A percentile compares a stretch with the other conserved stretches of the same genome.
phyloP scores from a whole-genome alignment of 805 yeast species.

The Peterozyma xylosa region DNA sequence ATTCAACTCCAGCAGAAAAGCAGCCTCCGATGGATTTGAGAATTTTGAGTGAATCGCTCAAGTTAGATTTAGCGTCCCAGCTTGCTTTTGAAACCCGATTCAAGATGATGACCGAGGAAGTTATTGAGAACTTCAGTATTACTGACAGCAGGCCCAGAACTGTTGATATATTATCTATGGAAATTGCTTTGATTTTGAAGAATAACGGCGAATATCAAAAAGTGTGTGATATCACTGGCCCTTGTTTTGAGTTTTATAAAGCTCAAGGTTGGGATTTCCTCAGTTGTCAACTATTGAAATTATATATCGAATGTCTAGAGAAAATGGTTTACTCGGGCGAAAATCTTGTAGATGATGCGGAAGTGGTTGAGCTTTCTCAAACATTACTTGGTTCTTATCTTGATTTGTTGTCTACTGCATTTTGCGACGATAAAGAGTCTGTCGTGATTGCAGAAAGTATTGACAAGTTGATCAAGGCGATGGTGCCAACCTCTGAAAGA shows the following conservation, averaged over 20 bases:
- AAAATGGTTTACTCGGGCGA: slow-evolving; percentile 22
- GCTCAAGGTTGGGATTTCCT: slow-evolving; percentile 69
- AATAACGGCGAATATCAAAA: slow-evolving; percentile 46
- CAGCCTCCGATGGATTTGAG: slow-evolving; percentile 10
- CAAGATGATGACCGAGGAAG: slow-evolving; percentile 45
- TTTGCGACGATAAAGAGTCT: slow-evolving; percentile 11
- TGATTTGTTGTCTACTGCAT: slow-evolving; percentile 25
- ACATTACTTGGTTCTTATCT: slow-evolving; percentile 32
- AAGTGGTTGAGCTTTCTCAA: slow-evolving; percentile 11
- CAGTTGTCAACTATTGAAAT: slow-evolving; percentile 56
- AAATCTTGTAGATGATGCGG: slow-evolving; percentile 12
- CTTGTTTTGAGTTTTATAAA: slow-evolving; percentile 62
- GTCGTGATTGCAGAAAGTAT: slow-evolving; percentile 13
- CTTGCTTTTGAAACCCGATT: slow-evolving; percentile 33
- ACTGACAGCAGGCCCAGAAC: slow-evolving; percentile 51
- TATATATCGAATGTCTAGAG: slow-evolving; percentile 64
- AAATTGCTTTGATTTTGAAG: slow-evolving; percentile 66
- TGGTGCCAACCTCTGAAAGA: slow-evolving; percentile 8
- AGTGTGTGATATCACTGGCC: slow-evolving; percentile 56
- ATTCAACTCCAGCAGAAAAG: not conserved
- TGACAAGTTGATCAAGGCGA: slow-evolving; percentile 7
- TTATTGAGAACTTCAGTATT: slow-evolving; percentile 42
- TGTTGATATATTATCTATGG: slow-evolving; percentile 68
- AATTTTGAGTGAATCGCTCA: no score
- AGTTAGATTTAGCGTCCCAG: slow-evolving; percentile 19